phyloP scores from a whole-genome alignment of 2,329 filamentous ascomycete genomes.

The Colletotrichum falcatum region DNA sequence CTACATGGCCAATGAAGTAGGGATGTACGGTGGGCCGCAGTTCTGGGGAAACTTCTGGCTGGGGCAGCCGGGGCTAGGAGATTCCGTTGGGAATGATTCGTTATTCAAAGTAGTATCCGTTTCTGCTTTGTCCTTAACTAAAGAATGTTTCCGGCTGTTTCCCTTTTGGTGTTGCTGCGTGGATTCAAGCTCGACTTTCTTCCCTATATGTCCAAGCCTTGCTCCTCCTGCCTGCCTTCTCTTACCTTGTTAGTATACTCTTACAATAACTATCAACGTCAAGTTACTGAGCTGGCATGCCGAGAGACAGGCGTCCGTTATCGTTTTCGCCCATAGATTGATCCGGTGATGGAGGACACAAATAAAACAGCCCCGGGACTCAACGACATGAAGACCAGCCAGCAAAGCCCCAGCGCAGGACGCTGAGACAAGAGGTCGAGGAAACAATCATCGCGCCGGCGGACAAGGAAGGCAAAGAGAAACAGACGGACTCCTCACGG shows the following conservation, averaged over 20 bases:
- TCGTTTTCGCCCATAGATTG: not conserved
- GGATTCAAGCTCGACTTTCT: not conserved
- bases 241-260: not conserved
- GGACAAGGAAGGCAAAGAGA: conserved; percentile 12
- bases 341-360: not conserved
- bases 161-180: not conserved
- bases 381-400: not conserved
- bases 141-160: not conserved
- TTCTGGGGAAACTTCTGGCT: conserved; percentile 9
- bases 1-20: conserved; percentile 12
- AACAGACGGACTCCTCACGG: not conserved
- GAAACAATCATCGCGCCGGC: not conserved
- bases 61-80: conserved; percentile 1
- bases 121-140: not conserved
- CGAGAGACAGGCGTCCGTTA: not conserved
- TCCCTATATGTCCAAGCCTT: not conserved
- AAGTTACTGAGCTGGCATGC: not conserved
- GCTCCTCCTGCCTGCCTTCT: not conserved
- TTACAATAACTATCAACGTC: not conserved
- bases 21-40: not conserved
- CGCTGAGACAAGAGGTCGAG: conserved; percentile 31
- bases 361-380: not conserved
- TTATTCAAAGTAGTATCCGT: not conserved
- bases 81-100: conserved; percentile 6
- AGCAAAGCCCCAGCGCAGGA: not conserved